Percentiles rank a stretch among this genome's conserved stretches.
Evolutionary conservation across 2,329 filamentous ascomycete genomes (phyloP).

Genomic region (Colletotrichum simmondsii): DNA sequence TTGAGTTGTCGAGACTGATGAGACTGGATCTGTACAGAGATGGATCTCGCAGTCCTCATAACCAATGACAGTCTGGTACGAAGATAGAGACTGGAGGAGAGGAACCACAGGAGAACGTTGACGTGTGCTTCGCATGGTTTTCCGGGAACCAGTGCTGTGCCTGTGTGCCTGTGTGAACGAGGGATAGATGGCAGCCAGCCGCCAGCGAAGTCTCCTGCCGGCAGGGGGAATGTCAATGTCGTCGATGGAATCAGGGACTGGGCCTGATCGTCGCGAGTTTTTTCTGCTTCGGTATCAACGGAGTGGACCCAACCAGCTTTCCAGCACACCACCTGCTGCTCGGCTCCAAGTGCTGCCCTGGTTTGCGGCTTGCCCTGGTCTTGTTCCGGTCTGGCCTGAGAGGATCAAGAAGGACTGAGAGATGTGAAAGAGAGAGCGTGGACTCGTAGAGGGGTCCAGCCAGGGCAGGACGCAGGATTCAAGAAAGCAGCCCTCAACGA

Average conservation of each 20-base stretch:
- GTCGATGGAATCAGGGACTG: conserved; percentile 15
- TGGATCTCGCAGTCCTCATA: background rate
- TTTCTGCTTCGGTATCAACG: conserved; percentile 23
- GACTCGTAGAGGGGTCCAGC: background rate
- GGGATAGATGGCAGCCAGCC: background rate
- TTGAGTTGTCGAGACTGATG: background rate
- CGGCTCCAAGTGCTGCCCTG: background rate
- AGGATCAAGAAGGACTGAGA: background rate
- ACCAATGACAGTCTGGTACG: background rate
- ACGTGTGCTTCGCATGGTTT: background rate
- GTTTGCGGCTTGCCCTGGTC: conserved; percentile 3
- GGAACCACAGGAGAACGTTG: background rate
- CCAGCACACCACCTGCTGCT: conserved; percentile 12
- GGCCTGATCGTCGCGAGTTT: conserved; percentile 17
- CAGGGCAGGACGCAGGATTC: conserved; percentile 1
- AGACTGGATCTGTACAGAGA: background rate
- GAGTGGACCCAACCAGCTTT: conserved; percentile 11
- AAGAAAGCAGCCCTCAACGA: background rate
- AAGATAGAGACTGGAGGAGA: background rate
- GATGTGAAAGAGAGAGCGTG: too few species aligned
- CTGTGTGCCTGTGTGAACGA: background rate
- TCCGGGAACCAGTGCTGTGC: background rate
- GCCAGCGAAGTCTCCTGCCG: conserved; percentile 2
- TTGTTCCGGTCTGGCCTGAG: background rate
- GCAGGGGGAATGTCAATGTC: conserved; percentile 30